phyloP scores from a whole-genome alignment of 2,329 filamentous ascomycete genomes.

The Hypoxylon sp. region DNA sequence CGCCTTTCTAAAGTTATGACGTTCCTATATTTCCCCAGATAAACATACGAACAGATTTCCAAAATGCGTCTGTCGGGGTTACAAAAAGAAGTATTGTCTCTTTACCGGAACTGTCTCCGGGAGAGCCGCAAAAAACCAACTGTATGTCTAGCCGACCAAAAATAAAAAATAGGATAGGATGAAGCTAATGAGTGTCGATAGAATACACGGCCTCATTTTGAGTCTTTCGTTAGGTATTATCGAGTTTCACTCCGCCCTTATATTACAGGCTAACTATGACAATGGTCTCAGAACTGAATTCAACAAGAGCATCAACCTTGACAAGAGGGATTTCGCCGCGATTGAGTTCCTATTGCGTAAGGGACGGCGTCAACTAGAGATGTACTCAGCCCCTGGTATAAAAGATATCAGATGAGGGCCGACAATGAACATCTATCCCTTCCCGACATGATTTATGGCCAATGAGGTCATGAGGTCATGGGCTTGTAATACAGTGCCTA shows the following conservation, averaged over 20 bases:
- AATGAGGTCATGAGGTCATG: conserved; percentile 3
- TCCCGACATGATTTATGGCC: conserved; percentile 1
- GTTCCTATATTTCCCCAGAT: not conserved
- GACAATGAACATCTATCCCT: not conserved
- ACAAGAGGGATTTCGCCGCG: conserved; percentile 86
- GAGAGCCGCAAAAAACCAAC: conserved; percentile 83
- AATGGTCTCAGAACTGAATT: conserved; percentile 74
- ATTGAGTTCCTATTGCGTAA: conserved; percentile 88
- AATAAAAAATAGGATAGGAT: no score
- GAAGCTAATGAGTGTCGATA: conserved; percentile 48
- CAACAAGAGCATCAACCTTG: conserved; percentile 72
- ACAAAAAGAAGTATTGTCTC: conserved; percentile 86
- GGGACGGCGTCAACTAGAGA: conserved; percentile 83
- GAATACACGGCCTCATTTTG: conserved; percentile 71
- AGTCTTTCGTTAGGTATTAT: conserved; percentile 70
- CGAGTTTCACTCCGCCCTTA: not conserved
- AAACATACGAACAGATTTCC: not conserved
- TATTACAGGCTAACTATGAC: conserved; percentile 28
- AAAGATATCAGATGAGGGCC: conserved; percentile 72
- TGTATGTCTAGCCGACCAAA: conserved; percentile 64
- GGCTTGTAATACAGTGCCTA: not conserved
- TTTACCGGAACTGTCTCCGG: conserved; percentile 89
- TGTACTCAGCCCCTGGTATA: conserved; percentile 83
- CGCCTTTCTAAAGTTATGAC: not conserved
- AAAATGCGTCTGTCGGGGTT: conserved; percentile 78